A percentile compares a stretch with the other conserved stretches of the same genome.
Conservation (phyloP, 2,329 filamentous ascomycete genomes). For the Sordariomycetes sp. region DNA sequence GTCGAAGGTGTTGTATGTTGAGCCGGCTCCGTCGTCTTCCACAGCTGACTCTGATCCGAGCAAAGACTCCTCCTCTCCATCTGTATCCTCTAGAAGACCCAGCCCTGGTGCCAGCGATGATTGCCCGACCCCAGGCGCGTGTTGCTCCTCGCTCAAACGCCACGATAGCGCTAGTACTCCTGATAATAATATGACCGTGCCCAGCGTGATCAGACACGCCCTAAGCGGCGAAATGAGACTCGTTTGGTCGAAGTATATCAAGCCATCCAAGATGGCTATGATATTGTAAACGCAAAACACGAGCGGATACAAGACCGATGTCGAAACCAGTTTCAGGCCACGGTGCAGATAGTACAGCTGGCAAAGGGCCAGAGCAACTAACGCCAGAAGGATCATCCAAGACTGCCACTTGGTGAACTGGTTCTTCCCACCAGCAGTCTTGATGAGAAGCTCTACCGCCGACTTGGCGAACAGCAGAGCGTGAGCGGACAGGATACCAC, state of each 20-base stretch:
- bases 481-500: slow-evolving; percentile 89
- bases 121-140: slow-evolving; percentile 48
- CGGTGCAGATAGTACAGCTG: slow-evolving; percentile 95
- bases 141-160: slow-evolving; percentile 75
- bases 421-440: slow-evolving; percentile 77
- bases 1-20: slow-evolving; percentile 39
- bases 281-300: slow-evolving; percentile 99
- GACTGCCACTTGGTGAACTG: slow-evolving; percentile 95
- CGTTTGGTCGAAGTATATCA: slow-evolving; percentile 93
- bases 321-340: slow-evolving; percentile 89
- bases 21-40: slow-evolving; percentile 28
- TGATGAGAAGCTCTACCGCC: slow-evolving; percentile 85
- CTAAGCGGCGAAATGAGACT: slow-evolving; percentile 67
- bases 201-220: slow-evolving; percentile 74
- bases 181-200: slow-evolving; percentile 74
- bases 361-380: slow-evolving; percentile 72
- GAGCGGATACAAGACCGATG: slow-evolving; percentile 89
- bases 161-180: slow-evolving; percentile 90
- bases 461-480: slow-evolving; percentile 91
- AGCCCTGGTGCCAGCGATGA: slow-evolving; percentile 74
- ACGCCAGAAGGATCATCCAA: slow-evolving; percentile 78
- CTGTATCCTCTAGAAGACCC: slow-evolving; percentile 65
- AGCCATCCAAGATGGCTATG: slow-evolving; percentile 89
- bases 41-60: slow-evolving; percentile 35
- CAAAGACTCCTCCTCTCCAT: slow-evolving; percentile 49